Conservation (phyloP, 768 basidiomycete genomes). For the Boletus speciosus region DNA sequence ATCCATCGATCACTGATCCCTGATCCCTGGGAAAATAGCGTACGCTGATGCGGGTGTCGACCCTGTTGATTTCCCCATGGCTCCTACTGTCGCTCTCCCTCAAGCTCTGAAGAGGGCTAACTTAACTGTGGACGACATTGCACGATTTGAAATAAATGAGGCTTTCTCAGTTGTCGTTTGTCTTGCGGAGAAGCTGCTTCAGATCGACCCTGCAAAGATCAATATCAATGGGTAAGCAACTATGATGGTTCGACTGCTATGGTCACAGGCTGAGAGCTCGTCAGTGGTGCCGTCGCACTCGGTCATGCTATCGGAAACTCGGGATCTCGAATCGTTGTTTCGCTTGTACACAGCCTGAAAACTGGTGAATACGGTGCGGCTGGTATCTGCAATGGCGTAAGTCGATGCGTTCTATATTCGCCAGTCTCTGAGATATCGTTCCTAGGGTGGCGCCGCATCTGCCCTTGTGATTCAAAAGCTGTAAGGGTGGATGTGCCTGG, state of each 20-base stretch:
- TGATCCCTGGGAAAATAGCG: slow-evolving; percentile 44
- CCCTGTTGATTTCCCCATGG: slow-evolving; percentile 95
- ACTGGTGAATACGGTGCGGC: slow-evolving; percentile 92
- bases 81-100: slow-evolving; percentile 90
- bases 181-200: slow-evolving; percentile 84
- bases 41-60: slow-evolving; percentile 97
- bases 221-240: slow-evolving; percentile 78
- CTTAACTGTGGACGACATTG: slow-evolving; percentile 76
- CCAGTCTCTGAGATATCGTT: slow-evolving; percentile 17
- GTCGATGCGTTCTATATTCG: slow-evolving; percentile 30
- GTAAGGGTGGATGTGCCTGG: slow-evolving; percentile 38
- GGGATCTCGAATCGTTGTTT: slow-evolving; percentile 90
- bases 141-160: slow-evolving; percentile 95
- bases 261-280: slow-evolving; percentile 9
- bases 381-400: slow-evolving; percentile 94
- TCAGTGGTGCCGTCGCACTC: slow-evolving; percentile 91
- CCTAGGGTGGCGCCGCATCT: slow-evolving; percentile 87
- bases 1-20: slow-evolving; percentile 3
- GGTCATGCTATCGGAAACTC: slow-evolving; percentile 97
- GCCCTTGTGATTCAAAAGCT: slow-evolving; percentile 87
- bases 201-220: slow-evolving; percentile 82
- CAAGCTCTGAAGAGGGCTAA: slow-evolving; percentile 84
- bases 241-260: background rate
- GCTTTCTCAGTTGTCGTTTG: slow-evolving; percentile 94
- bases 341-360: slow-evolving; percentile 88